Conservation (phyloP, 2,329 filamentous ascomycete genomes). For the Colletotrichum godetiae region DNA sequence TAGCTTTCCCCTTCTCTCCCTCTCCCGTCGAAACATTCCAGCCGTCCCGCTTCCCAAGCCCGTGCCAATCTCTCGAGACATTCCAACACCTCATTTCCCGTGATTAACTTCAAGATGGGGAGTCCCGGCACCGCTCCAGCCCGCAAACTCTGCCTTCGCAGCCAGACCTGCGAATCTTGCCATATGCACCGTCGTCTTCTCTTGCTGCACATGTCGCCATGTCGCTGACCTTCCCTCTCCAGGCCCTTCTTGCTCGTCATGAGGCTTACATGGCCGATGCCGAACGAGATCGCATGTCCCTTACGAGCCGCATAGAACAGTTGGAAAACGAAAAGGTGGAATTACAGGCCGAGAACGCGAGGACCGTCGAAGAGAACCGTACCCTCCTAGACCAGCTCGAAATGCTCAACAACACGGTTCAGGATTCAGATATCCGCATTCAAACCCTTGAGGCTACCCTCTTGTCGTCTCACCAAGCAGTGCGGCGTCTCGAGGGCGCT, state of each 20-base stretch:
- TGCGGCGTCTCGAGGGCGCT: conserved; percentile 79
- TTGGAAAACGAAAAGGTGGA: conserved; percentile 80
- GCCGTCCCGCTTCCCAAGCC: background rate
- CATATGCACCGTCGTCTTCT: conserved; percentile 30
- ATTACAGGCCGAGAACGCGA: conserved; percentile 81
- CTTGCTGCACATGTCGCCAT: conserved; percentile 39
- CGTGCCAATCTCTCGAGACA: conserved; percentile 24
- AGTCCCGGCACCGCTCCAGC: conserved; percentile 39
- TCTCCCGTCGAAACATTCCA: conserved; percentile 30
- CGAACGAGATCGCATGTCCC: conserved; percentile 82
- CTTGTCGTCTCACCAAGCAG: conserved; percentile 79
- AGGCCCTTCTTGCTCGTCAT: conserved; percentile 93
- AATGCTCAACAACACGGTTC: conserved; percentile 80
- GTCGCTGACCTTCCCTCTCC: conserved; percentile 77
- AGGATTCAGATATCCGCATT: conserved; percentile 83
- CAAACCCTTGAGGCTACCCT: conserved; percentile 81
- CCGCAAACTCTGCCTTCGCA: conserved; percentile 31
- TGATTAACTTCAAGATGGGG: conserved; percentile 20
- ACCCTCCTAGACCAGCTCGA: conserved; percentile 86
- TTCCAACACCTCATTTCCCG: conserved; percentile 33
- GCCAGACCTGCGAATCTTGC: conserved; percentile 31
- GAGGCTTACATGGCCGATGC: conserved; percentile 95
- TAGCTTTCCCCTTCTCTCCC: background rate
- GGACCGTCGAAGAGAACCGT: conserved; percentile 85
- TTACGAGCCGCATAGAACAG: conserved; percentile 78